Evolutionary conservation across 352 stramenopile genomes (phyloP), one percentile per base, ranked within the genome.

Genomic region (Pythium coloratum): DNA sequence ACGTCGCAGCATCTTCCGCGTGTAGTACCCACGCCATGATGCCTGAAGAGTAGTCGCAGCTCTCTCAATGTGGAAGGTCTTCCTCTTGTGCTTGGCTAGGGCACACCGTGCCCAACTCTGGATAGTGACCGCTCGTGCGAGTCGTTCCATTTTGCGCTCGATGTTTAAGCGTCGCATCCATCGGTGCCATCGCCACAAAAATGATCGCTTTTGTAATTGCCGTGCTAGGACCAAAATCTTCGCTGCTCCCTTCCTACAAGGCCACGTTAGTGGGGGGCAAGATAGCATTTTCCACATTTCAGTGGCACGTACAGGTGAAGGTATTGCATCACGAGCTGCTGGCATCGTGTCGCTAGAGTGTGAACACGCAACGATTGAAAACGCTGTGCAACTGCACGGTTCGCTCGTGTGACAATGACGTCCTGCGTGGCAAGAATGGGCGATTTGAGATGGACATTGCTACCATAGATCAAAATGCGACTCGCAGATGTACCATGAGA

Each of bases 81-180:
- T 59, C 2, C 69, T 72, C 10, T 55, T 38, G 8, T 44, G 66
- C 55, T 72, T 85, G 0, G 69, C 77, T 26, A 75, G 57, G 14
- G 77, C 10, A 10, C 69, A 59, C 10, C 78, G 73, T 20, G 73
- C 42, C 71, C 80, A 89, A n/a, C 78, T 88, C 66, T 91, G 82
- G 47, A 93, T 74, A 1, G 69, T 73, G 13, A 81, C 44, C 16
- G 70, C 44, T n/a, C 76, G 80, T 20, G 81, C 84, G 13, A 88
- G 60, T 1, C 36, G 13, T 61, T 91, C 84, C 14, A 75, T 40
- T 0, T 81, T 69, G 1, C 32, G 69, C 47, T 90, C 61, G 14
- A 80, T 55, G 12, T 36, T 16, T 0, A 62, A 33, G 14, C 53
- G 24, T 9, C 34, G 8, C 24, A 59, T 70, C 83, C 83, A 91